phyloP scores from a whole-genome alignment of 495 filamentous ascomycete genomes.

The Hypoxylon cercidicola region DNA sequence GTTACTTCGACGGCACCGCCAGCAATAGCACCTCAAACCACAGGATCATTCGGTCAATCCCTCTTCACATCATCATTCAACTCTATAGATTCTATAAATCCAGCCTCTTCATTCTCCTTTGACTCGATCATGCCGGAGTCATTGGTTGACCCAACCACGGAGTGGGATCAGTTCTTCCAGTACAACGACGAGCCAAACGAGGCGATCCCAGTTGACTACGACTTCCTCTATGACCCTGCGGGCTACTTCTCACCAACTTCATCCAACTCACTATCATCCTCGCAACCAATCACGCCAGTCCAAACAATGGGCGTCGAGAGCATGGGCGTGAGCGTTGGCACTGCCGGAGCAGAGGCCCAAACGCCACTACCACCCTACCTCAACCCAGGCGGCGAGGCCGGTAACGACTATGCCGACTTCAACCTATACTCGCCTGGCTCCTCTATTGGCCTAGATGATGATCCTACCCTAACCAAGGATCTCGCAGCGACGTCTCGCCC shows the following conservation, averaged over 20 bases:
- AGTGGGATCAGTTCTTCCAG: slow-evolving; percentile 56
- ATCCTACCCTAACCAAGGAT: slow-evolving; percentile 43
- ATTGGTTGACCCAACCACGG: slow-evolving; percentile 35
- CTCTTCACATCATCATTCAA: slow-evolving; percentile 7
- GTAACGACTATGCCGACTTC: slow-evolving; percentile 61
- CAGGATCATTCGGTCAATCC: slow-evolving; percentile 31
- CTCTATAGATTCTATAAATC: too few relatives aligned
- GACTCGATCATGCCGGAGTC: slow-evolving; percentile 35
- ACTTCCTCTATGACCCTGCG: slow-evolving; percentile 52
- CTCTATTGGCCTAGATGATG: slow-evolving; percentile 57
- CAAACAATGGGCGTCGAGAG: slow-evolving; percentile 27
- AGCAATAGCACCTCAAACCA: slow-evolving; percentile 30
- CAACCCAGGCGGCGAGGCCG: slow-evolving; percentile 49
- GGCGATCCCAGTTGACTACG: slow-evolving; percentile 43
- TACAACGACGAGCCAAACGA: slow-evolving; percentile 50
- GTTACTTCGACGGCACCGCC: slow-evolving; percentile 37
- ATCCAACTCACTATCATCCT: slow-evolving; percentile 46
- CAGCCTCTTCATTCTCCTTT: slow-evolving; percentile 4
- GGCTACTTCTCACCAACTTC: slow-evolving; percentile 51
- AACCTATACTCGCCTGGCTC: slow-evolving; percentile 60
- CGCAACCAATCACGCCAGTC: slow-evolving; percentile 51
- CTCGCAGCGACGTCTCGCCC: slow-evolving; percentile 29
- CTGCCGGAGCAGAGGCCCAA: slow-evolving; percentile 25
- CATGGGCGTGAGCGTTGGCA: slow-evolving; percentile 2
- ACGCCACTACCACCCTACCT: slow-evolving; percentile 54